phyloP scores from a whole-genome alignment of 1,139 yeast species.

The Lodderomyces pseudojiufengensis region DNA sequence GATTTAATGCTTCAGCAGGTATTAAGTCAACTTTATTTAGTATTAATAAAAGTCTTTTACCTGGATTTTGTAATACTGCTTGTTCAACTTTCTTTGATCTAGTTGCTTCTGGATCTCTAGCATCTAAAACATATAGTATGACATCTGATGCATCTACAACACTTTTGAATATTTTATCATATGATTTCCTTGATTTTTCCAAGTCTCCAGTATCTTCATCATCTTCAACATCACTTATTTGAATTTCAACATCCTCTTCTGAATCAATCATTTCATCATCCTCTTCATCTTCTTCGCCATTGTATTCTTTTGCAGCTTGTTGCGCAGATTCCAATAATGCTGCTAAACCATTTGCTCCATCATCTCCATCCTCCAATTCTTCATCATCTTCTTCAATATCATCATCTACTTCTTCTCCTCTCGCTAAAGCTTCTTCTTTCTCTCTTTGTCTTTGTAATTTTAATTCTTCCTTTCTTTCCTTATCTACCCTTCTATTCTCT shows the following conservation, averaged over 20 bases:
- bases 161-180: slow-evolving; percentile 79
- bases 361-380: slow-evolving; percentile 38
- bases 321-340: slow-evolving; percentile 90
- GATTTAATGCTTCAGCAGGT: slow-evolving; percentile 76
- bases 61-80: slow-evolving; percentile 71
- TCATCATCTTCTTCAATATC: slow-evolving; percentile 36
- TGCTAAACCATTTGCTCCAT: slow-evolving; percentile 61
- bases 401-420: slow-evolving; percentile 39
- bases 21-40: slow-evolving; percentile 90
- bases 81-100: slow-evolving; percentile 90
- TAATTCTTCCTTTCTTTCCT: slow-evolving; percentile 55
- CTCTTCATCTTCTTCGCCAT: slow-evolving; percentile 48
- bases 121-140: slow-evolving; percentile 86
- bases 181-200: slow-evolving; percentile 89
- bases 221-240: slow-evolving; percentile 39
- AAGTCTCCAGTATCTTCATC: slow-evolving; percentile 32
- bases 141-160: slow-evolving; percentile 90
- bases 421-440: slow-evolving; percentile 43
- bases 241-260: slow-evolving; percentile 49
- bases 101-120: slow-evolving; percentile 96
- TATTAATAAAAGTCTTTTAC: slow-evolving; percentile 80
- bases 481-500: slow-evolving; percentile 57
- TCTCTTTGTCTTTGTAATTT: slow-evolving; percentile 45
- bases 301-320: slow-evolving; percentile 70
- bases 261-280: slow-evolving; percentile 40